phyloP scores from a whole-genome alignment of 345 rosid species.

The Xanthoceras sorbifolium region DNA sequence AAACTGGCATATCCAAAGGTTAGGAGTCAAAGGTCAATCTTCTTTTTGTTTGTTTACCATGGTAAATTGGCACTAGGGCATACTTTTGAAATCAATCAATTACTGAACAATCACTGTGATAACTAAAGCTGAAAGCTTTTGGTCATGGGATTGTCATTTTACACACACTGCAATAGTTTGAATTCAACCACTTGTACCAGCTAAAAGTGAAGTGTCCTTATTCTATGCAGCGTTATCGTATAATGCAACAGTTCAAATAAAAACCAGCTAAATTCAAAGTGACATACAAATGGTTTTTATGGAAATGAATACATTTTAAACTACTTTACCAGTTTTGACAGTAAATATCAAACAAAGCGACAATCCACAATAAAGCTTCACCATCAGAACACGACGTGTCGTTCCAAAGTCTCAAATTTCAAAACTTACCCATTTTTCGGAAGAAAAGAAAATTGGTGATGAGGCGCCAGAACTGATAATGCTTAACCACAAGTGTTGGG shows the following conservation, averaged over 20 bases:
- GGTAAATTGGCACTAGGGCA: not conserved
- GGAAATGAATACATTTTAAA: not conserved
- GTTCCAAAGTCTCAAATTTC: not conserved
- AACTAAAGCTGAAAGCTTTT: not conserved
- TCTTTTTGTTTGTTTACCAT: not conserved
- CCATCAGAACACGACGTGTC: not conserved
- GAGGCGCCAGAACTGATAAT: conserved; percentile 97
- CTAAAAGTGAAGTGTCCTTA: no score
- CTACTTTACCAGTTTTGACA: not conserved
- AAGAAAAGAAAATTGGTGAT: conserved; percentile 93
- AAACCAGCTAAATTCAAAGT: no score
- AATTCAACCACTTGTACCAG: not conserved
- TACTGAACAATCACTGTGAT: not conserved
- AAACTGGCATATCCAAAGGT: not conserved
- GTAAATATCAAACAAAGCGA: not conserved
- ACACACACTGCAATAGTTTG: not conserved
- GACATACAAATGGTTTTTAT: no score
- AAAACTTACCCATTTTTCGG: conserved; percentile 81
- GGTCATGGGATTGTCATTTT: not conserved
- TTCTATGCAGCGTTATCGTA: not conserved
- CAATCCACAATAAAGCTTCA: not conserved
- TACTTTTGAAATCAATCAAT: not conserved
- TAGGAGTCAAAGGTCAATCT: not conserved
- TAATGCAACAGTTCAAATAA: not conserved
- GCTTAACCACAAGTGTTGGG: conserved; percentile 81